Percentiles rank a stretch among this genome's conserved stretches.
Evolutionary conservation across 2,329 filamentous ascomycete species (phyloP).

Genomic region (Corynespora cassiicola): DNA sequence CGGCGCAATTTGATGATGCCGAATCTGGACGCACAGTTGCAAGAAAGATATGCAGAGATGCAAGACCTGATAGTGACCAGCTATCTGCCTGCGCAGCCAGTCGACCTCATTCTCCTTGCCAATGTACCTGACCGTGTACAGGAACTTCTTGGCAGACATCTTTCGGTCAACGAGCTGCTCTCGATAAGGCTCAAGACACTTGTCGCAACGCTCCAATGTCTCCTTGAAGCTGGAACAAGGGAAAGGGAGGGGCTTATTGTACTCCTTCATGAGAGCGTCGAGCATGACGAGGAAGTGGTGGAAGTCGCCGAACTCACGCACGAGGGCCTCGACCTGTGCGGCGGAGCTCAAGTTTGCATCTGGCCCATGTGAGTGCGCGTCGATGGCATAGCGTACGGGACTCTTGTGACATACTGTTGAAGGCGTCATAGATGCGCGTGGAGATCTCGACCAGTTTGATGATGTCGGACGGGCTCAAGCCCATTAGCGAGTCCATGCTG

Average conservation of each 20-base stretch:
- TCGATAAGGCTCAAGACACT: slow-evolving; percentile 34
- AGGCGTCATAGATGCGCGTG: slow-evolving; percentile 38
- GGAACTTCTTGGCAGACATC: slow-evolving; percentile 37
- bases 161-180: slow-evolving; percentile 37
- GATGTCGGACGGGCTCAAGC: slow-evolving; percentile 37
- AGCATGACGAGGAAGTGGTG: slow-evolving; percentile 34
- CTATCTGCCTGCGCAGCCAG: slow-evolving; percentile 33
- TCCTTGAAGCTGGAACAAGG: slow-evolving; percentile 36
- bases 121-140: slow-evolving; percentile 39
- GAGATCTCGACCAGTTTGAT: slow-evolving; percentile 40
- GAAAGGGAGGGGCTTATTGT: slow-evolving; percentile 38
- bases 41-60: slow-evolving; percentile 40
- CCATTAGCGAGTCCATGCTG: too few relatives aligned
- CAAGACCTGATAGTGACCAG: slow-evolving; percentile 36
- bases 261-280: slow-evolving; percentile 39
- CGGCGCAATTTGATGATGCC: background rate
- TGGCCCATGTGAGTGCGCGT: slow-evolving; percentile 16
- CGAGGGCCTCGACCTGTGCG: slow-evolving; percentile 36
- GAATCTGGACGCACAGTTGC: slow-evolving; percentile 26
- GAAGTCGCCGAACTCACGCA: slow-evolving; percentile 38
- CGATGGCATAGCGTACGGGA: background rate
- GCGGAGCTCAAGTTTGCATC: slow-evolving; percentile 44
- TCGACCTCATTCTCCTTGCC: slow-evolving; percentile 42
- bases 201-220: slow-evolving; percentile 36
- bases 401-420: slow-evolving; percentile 33